Conservation (phyloP, 768 basidiomycete species). For the Podaxis sp. region DNA sequence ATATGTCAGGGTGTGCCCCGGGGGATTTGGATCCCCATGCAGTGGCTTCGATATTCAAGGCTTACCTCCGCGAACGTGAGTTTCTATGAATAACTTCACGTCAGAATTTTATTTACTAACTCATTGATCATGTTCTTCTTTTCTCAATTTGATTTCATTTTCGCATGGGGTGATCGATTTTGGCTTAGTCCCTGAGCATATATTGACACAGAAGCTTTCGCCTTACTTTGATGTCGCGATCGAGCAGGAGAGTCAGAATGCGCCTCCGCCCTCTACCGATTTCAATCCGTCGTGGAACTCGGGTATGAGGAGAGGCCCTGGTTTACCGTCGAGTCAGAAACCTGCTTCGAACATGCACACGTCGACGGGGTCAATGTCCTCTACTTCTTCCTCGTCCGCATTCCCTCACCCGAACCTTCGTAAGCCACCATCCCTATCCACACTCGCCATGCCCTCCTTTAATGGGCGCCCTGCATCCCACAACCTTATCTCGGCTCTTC, state of each 20-base stretch:
- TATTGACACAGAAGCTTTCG: slow-evolving; percentile 68
- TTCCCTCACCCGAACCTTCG: slow-evolving; percentile 32
- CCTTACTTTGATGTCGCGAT: slow-evolving; percentile 80
- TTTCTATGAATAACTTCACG: slow-evolving; percentile 14
- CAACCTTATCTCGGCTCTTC: slow-evolving; percentile 51
- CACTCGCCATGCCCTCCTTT: slow-evolving; percentile 70
- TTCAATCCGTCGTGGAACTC: slow-evolving; percentile 11
- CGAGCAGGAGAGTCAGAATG: slow-evolving; percentile 43
- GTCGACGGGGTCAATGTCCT: slow-evolving; percentile 8
- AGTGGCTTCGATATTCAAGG: slow-evolving; percentile 89
- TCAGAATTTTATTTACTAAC: not conserved
- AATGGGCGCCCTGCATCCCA: slow-evolving; percentile 59
- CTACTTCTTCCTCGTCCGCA: not conserved
- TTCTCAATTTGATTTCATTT: slow-evolving; percentile 1
- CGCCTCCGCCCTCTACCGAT: slow-evolving; percentile 20
- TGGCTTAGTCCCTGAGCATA: slow-evolving; percentile 74
- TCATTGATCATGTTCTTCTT: slow-evolving; percentile 3
- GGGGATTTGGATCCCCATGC: slow-evolving; percentile 93
- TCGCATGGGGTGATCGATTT: not conserved
- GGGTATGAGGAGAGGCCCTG: slow-evolving; percentile 14
- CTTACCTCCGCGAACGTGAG: slow-evolving; percentile 89
- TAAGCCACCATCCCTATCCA: slow-evolving; percentile 78
- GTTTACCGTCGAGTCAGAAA: slow-evolving; percentile 36
- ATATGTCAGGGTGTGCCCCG: slow-evolving; percentile 72
- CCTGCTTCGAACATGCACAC: slow-evolving; percentile 20